Percentiles rank a stretch among this genome's conserved stretches.
phyloP scores from a whole-genome alignment of 768 basidiomycete species.

The Suillus subaureus region DNA sequence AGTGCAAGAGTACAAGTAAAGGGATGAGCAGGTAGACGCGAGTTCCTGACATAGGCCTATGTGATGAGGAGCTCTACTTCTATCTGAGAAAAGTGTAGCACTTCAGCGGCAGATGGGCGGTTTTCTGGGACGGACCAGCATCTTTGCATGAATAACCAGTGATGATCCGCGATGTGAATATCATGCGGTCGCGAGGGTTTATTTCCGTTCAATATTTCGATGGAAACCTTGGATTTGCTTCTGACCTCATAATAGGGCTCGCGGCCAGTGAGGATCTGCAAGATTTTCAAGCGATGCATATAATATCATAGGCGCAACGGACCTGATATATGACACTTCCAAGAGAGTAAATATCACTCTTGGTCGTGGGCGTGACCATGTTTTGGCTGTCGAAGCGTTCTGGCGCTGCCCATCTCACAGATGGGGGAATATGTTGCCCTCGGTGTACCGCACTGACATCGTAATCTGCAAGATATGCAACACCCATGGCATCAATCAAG shows the following conservation, averaged over 20 bases:
- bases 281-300: background rate
- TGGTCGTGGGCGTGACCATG: background rate
- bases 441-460: background rate
- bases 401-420: slow-evolving; percentile 13
- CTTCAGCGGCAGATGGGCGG: slow-evolving; percentile 1
- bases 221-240: background rate
- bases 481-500: background rate
- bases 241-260: slow-evolving; percentile 9
- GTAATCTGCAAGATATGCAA: slow-evolving; percentile 9
- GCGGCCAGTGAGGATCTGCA: slow-evolving; percentile 10
- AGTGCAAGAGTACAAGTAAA: background rate
- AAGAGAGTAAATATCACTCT: slow-evolving; percentile 13
- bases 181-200: slow-evolving; percentile 5
- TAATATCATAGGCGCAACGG: background rate
- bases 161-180: background rate
- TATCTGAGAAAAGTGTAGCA: background rate
- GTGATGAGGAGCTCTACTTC: background rate
- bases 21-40: background rate
- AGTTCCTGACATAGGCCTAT: background rate
- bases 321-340: slow-evolving; percentile 9
- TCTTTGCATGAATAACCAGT: slow-evolving; percentile 10
- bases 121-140: slow-evolving; percentile 10
- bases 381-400: slow-evolving; percentile 2
- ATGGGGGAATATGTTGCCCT: background rate
- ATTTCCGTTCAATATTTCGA: background rate